A percentile compares a stretch with the other conserved stretches of the same genome.
Conservation (phyloP, 2,329 filamentous ascomycete genomes). For the Neofusicoccum sp. region DNA sequence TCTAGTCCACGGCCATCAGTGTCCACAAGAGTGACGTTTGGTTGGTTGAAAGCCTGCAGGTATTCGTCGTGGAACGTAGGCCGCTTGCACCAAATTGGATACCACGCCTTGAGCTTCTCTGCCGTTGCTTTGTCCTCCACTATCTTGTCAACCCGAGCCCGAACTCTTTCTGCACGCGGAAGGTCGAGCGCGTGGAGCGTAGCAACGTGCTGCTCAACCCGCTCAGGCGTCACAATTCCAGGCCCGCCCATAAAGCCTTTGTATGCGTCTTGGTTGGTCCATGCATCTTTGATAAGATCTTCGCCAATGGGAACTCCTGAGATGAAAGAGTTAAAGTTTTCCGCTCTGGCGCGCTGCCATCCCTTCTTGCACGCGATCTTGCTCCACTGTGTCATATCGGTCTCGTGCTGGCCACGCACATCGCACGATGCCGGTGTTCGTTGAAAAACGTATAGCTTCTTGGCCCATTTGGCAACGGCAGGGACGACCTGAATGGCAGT, state of each 20-base stretch:
- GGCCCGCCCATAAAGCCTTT: slow-evolving; percentile 39
- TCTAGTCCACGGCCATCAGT: slow-evolving; percentile 56
- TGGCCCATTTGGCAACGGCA: slow-evolving; percentile 25
- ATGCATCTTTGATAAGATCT: slow-evolving; percentile 52
- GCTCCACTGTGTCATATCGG: slow-evolving; percentile 44
- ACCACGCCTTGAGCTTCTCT: slow-evolving; percentile 57
- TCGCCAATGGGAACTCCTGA: slow-evolving; percentile 28
- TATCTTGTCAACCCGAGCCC: slow-evolving; percentile 48
- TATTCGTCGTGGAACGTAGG: slow-evolving; percentile 63
- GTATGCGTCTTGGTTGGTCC: slow-evolving; percentile 41
- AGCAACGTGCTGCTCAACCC: slow-evolving; percentile 35
- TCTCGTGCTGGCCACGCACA: slow-evolving; percentile 39
- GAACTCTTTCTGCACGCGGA: slow-evolving; percentile 44
- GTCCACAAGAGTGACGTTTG: slow-evolving; percentile 60
- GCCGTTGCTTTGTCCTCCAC: slow-evolving; percentile 56
- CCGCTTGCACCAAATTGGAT: slow-evolving; percentile 62
- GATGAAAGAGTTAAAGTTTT: slow-evolving; percentile 46
- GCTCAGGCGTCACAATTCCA: slow-evolving; percentile 26
- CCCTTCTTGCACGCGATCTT: slow-evolving; percentile 38
- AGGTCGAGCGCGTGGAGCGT: slow-evolving; percentile 43
- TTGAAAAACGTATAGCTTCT: slow-evolving; percentile 25
- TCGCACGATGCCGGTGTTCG: slow-evolving; percentile 36
- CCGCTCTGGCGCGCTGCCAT: slow-evolving; percentile 50
- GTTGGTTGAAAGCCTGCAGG: slow-evolving; percentile 57
- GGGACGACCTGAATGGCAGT: slow-evolving; percentile 30